A percentile compares a stretch with the other conserved stretches of the same genome.
Evolutionary conservation across 257 asterid genomes (phyloP).

Genomic region (Voacanga thouarsii): DNA sequence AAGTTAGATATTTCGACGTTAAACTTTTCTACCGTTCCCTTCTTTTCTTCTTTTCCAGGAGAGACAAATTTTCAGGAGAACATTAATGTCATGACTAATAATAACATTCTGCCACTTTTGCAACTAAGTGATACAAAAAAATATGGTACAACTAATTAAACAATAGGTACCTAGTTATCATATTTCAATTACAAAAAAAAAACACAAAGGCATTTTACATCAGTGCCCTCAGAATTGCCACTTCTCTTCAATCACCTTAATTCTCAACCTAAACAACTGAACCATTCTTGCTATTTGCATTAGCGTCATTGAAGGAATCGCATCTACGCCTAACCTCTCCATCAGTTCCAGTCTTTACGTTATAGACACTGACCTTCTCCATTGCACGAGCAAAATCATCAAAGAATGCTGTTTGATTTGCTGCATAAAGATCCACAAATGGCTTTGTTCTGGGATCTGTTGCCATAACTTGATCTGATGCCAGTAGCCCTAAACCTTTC

Average conservation of each 20-base stretch:
- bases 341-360: conserved; percentile 45
- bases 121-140: too few relatives aligned
- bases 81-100: too few relatives aligned
- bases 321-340: conserved; percentile 94
- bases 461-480: conserved; percentile 59
- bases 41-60: too few relatives aligned
- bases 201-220: too few relatives aligned
- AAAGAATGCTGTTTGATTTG: conserved; percentile 54
- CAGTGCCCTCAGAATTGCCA: background rate
- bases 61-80: too few relatives aligned
- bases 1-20: too few relatives aligned
- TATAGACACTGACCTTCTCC: conserved; percentile 51
- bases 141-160: too few relatives aligned
- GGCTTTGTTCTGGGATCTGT: conserved; percentile 63
- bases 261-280: background rate
- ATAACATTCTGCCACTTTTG: too few relatives aligned
- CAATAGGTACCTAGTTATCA: background rate
- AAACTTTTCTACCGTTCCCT: too few relatives aligned
- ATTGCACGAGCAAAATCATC: conserved; percentile 51
- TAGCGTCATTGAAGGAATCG: conserved; percentile 45
- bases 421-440: conserved; percentile 65
- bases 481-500: conserved; percentile 54
- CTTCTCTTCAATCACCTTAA: background rate
- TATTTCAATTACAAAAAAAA: background rate
- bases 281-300: background rate